A percentile compares a stretch with the other conserved stretches of the same genome.
Conservation (phyloP, 176 grass and related monocot species). For the Tuctoria greenei region DNA sequence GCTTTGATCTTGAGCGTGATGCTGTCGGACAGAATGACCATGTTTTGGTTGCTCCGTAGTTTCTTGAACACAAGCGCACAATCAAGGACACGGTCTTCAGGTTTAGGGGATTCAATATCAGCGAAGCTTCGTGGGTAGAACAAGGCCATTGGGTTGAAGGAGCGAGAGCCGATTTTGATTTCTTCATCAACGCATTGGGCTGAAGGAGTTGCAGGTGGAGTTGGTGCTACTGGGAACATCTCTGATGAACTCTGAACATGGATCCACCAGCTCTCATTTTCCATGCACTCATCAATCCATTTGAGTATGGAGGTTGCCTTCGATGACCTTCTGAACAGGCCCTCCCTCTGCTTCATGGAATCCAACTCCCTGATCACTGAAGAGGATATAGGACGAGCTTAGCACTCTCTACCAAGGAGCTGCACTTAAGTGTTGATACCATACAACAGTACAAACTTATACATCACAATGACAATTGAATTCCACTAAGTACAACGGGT, state of each 20-base stretch:
- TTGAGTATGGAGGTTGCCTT: conserved; percentile 73
- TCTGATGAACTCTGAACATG: conserved; percentile 82
- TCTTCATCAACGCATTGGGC: conserved; percentile 22
- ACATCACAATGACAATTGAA: not conserved
- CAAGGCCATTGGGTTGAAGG: conserved; percentile 46
- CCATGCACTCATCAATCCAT: conserved; percentile 91
- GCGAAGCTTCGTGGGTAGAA: conserved; percentile 42
- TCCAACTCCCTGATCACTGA: conserved; percentile 91
- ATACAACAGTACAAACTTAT: not conserved
- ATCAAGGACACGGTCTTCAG: conserved; percentile 73
- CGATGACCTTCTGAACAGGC: conserved; percentile 55
- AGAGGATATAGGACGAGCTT: not conserved
- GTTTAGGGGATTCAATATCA: conserved; percentile 57
- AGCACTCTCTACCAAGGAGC: not conserved
- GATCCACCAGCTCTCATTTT: conserved; percentile 72
- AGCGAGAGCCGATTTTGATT: conserved; percentile 9
- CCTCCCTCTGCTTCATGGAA: conserved; percentile 69
- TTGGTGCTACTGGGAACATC: conserved; percentile 59
- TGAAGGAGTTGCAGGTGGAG: conserved; percentile 81
- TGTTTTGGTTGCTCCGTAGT: conserved; percentile 31
- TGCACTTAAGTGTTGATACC: not conserved
- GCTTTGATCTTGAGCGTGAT: conserved; percentile 87
- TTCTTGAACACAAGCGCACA: conserved; percentile 62
- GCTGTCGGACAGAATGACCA: conserved; percentile 73
- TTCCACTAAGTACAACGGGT: not conserved